Base-by-base conservation (phyloP, 2,329 filamentous ascomycete genomes). In the Zymoseptoria ardabiliae region DNA sequence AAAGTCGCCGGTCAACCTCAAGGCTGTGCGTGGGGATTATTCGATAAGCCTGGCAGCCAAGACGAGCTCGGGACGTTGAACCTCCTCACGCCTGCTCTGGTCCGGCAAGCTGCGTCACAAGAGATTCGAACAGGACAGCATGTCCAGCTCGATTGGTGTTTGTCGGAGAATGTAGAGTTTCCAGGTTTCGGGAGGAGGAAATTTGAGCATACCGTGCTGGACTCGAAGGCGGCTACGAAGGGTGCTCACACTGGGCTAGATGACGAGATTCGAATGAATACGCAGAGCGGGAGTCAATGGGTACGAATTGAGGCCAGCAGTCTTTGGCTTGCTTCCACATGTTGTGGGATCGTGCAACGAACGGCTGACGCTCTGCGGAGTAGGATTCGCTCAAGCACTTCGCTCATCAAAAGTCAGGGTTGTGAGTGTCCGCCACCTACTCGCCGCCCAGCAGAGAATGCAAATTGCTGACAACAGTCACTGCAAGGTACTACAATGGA, bases 241-340 rank as follows among this genome's bases (percentile, higher is more conserved):
- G 66, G 58, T 11, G 56, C 56, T 41, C 41, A 57, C 13, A 50
- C 54, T 13, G 66, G 60, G 62, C 79, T 76, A 71, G 79, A 82
- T 28, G 80, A 83, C 56, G 77, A 82, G 62, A 65, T 84, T 6
- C 71, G 74, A 2, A 78, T 85, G 72, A 84, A 85, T 68, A 85
- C 82, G 0, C 82, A 85, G 64, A 71, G 72, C 35, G 78, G 77
- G 57, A 80, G 76, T 22, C 82, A 85, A 69, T 85, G 81, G 82
- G n/a, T n/a, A n/a, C n/a, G n/a, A n/a, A n/a, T n/a, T n/a, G n/a
- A n/a, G n/a, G n/a, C n/a, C n/a, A n/a, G n/a, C n/a, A n/a, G n/a
- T n/a, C n/a, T n/a, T n/a, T n/a, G n/a, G n/a, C n/a, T n/a, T n/a
- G n/a, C n/a, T n/a, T n/a, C n/a, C n/a, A n/a, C n/a, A n/a, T n/a